Evolutionary conservation across 2,329 filamentous ascomycete species (phyloP).

Genomic region (Emergomyces pasteurianus): DNA sequence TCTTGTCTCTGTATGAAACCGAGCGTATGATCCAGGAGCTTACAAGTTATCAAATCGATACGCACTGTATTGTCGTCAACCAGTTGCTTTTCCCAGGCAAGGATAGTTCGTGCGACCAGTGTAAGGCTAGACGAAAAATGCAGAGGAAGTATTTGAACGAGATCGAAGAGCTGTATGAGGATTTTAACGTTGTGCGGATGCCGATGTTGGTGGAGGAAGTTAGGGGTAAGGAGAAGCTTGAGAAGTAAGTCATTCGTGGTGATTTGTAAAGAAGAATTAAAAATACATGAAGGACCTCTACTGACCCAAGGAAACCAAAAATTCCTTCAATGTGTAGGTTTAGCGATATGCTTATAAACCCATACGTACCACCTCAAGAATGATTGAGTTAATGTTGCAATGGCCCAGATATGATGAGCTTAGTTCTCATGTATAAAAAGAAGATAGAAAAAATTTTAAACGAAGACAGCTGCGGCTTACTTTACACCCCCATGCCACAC

Average conservation of each 20-base stretch:
- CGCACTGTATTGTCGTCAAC: constrained; percentile 95
- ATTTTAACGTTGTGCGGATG: constrained; percentile 99
- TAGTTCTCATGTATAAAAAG: constrained; percentile 23
- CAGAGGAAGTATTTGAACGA: constrained; percentile 99
- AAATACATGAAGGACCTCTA: neutral
- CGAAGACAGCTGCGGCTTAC: too few species aligned
- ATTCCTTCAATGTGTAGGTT: constrained; percentile 25
- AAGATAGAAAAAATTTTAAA: constrained; percentile 14
- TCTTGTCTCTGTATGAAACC: constrained; percentile 92
- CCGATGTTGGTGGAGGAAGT: constrained; percentile 92
- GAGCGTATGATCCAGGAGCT: constrained; percentile 99
- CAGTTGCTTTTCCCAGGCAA: constrained; percentile 87
- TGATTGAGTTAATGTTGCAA: constrained; percentile 1
- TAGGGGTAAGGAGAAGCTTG: constrained; percentile 82
- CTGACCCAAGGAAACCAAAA: constrained; percentile 2
- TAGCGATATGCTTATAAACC: constrained; percentile 38
- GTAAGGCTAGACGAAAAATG: constrained; percentile 90
- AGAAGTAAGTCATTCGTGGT: constrained; percentile 45
- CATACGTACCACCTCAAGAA: constrained; percentile 35
- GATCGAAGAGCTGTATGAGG: constrained; percentile 96
- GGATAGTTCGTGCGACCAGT: constrained; percentile 83
- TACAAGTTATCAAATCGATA: constrained; percentile 85
- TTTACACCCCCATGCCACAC: neutral
- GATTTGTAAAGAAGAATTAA: neutral
- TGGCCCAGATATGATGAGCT: neutral